These are phyloP conservation scores for Podila clonocystis DNA, from an alignment of 192 early-diverging fungal species.

Conservation along the genomic window DNA sequence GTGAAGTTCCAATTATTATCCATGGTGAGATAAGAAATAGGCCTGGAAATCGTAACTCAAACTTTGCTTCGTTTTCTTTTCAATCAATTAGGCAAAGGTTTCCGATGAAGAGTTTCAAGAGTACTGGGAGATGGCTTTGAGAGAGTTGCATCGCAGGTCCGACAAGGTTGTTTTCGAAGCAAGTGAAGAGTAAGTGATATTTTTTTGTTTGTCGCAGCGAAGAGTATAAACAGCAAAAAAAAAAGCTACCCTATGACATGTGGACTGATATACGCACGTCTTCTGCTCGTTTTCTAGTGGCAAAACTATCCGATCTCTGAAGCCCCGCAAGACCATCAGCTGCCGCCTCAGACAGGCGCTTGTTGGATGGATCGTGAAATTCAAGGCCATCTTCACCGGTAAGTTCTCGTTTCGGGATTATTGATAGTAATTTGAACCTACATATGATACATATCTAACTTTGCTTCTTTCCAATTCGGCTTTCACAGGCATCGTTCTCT, in stretches of 20 bases:
- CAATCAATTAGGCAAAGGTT: slow-evolving; percentile 24
- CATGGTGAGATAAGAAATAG: too few relatives aligned
- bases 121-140: slow-evolving; percentile 50
- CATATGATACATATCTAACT: not conserved
- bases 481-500: slow-evolving; percentile 6
- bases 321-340: slow-evolving; percentile 26
- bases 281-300: slow-evolving; percentile 13
- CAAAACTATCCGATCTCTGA: slow-evolving; percentile 30
- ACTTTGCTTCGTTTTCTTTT: not conserved
- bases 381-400: slow-evolving; percentile 25
- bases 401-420: not conserved
- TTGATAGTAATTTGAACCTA: not conserved
- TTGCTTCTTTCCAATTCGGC: not conserved
- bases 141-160: slow-evolving; percentile 30
- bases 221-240: not conserved
- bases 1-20: not conserved
- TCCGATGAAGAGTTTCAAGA: slow-evolving; percentile 45
- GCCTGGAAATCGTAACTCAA: not conserved
- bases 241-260: not conserved
- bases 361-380: slow-evolving; percentile 38
- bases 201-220: not conserved
- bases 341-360: slow-evolving; percentile 33
- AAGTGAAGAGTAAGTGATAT: not conserved
- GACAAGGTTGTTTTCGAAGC: slow-evolving; percentile 32
- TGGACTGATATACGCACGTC: not conserved